Evolutionary conservation across 768 basidiomycete genomes (phyloP).

Genomic region (Tulasnella calospora): DNA sequence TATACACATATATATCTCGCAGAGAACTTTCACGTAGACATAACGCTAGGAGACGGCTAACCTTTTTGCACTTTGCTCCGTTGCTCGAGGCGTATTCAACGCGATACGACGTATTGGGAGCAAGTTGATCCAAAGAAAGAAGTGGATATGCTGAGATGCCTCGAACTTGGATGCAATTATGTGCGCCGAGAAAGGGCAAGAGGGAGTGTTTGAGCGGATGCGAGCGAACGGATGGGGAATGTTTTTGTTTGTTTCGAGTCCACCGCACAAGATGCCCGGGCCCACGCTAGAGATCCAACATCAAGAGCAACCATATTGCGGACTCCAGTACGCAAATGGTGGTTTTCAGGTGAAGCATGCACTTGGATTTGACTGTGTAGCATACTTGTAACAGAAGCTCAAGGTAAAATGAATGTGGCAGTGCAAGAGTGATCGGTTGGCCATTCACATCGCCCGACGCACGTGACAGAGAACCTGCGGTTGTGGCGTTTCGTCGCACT

Average conservation of each 20-base stretch:
- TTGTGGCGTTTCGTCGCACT: no score
- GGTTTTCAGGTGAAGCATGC: no score
- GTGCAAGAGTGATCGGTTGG: no score
- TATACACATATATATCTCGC: no score
- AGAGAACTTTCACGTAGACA: no score
- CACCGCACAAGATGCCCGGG: neutral
- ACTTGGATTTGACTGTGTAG: no score
- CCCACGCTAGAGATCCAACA: no score
- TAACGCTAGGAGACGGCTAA: neutral
- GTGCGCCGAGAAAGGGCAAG: neutral
- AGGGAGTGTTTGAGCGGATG: neutral
- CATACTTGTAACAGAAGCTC: no score
- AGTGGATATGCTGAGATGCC: neutral
- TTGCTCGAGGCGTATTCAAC: constrained; percentile 14
- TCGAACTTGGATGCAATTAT: neutral
- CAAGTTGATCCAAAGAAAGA: neutral
- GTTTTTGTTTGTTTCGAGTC: neutral
- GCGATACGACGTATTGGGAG: neutral
- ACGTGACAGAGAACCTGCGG: no score
- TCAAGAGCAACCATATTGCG: no score
- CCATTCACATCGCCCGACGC: no score
- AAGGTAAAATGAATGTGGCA: no score
- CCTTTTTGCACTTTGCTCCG: constrained; percentile 26
- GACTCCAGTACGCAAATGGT: neutral
- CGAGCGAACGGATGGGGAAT: neutral